Conservation (phyloP, 1,284 basidiomycete genomes). For the Ustilago tritici region DNA sequence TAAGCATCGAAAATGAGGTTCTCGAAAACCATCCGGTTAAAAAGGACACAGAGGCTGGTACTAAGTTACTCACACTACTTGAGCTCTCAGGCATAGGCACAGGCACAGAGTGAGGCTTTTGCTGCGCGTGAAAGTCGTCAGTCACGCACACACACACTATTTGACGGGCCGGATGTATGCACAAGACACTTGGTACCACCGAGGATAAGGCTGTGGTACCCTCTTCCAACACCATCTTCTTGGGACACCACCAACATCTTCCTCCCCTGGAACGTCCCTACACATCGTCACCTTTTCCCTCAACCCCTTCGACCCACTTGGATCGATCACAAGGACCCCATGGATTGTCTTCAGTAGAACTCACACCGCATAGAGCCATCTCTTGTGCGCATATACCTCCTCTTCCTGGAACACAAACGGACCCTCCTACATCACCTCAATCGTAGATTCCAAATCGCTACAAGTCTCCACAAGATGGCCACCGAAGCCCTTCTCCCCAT, state of each 20-base stretch:
- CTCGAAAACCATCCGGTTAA: background rate
- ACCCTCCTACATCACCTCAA: background rate
- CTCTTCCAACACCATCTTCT: background rate
- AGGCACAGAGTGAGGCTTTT: background rate
- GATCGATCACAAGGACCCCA: background rate
- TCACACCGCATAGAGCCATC: conserved; percentile 5
- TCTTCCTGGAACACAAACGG: background rate
- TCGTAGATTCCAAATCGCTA: background rate
- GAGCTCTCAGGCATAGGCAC: conserved; percentile 2
- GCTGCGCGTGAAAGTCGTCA: conserved; percentile 21
- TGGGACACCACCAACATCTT: conserved; percentile 1
- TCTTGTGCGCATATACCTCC: conserved; percentile 7
- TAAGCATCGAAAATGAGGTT: background rate
- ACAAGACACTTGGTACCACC: background rate
- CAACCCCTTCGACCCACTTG: background rate
- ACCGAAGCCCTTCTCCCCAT: conserved; percentile 49
- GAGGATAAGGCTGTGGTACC: conserved; percentile 4
- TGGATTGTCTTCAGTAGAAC: background rate
- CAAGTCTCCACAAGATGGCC: conserved; percentile 27
- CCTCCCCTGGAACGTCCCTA: background rate
- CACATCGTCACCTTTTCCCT: background rate
- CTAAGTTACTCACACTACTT: background rate
- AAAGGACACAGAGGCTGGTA: background rate
- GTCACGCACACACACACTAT: background rate
- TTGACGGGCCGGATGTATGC: background rate